Evolutionary conservation across 192 early-diverging fungal genomes (phyloP).

Genomic region (Entomortierella beljakovae): DNA sequence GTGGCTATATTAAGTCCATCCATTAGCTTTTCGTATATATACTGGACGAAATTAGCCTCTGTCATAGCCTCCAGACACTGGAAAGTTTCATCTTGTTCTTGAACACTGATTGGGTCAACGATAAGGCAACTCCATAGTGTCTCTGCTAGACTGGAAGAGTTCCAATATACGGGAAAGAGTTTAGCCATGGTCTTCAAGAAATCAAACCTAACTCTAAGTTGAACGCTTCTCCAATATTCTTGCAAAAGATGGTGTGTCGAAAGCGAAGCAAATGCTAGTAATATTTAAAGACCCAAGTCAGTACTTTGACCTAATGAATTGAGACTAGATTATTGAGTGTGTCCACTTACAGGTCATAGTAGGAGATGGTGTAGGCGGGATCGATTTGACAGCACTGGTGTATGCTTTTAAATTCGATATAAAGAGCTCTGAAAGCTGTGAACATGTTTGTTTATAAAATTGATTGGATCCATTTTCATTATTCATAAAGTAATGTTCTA

Average conservation of each 20-base stretch:
- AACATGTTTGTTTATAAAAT: slow-evolving; percentile 31
- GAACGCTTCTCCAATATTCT: slow-evolving; percentile 28
- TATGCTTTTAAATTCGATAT: slow-evolving; percentile 31
- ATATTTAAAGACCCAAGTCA: neutral
- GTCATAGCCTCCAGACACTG: slow-evolving; percentile 49
- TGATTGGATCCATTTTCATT: slow-evolving; percentile 7
- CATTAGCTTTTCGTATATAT: slow-evolving; percentile 53
- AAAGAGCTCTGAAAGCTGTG: slow-evolving; percentile 22
- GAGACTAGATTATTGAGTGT: neutral
- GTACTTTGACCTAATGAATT: neutral
- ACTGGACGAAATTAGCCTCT: slow-evolving; percentile 48
- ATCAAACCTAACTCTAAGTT: slow-evolving; percentile 40
- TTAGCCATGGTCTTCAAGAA: slow-evolving; percentile 52
- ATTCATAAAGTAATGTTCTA: slow-evolving; percentile 23
- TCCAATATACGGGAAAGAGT: slow-evolving; percentile 45
- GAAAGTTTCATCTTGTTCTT: slow-evolving; percentile 59
- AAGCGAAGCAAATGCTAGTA: slow-evolving; percentile 21
- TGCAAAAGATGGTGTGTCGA: slow-evolving; percentile 12
- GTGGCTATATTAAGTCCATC: slow-evolving; percentile 50
- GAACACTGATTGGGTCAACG: slow-evolving; percentile 52
- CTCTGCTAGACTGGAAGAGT: slow-evolving; percentile 51
- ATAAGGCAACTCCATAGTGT: slow-evolving; percentile 59
- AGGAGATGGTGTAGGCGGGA: slow-evolving; percentile 32
- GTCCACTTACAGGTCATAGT: slow-evolving; percentile 28
- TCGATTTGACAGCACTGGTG: slow-evolving; percentile 20